Base-by-base conservation (phyloP, 1,284 basidiomycete species). In the Bjerkandera adusta region DNA sequence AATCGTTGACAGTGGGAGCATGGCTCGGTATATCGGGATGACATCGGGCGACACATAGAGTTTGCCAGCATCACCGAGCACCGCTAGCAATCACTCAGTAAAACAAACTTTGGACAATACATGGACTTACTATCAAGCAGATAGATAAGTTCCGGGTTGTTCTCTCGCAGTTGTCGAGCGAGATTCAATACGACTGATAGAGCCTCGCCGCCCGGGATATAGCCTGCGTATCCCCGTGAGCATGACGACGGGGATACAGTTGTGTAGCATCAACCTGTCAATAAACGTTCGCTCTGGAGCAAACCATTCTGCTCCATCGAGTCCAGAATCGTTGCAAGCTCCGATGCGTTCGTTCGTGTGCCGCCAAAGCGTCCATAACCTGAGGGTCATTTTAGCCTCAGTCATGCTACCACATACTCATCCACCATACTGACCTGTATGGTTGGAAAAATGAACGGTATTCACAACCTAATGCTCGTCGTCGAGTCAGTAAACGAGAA, bases 391-490 rank as follows among this genome's bases (percentile, higher is more conserved):
- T 15, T 35, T 10, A 48, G 33, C 36, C 18, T 33, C 22, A 27
- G 20, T 27, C 25, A 16, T 29, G 15, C n/a, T n/a, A n/a, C n/a
- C n/a, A n/a, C n/a, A n/a, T n/a, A n/a, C n/a, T n/a, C n/a, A n/a
- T n/a, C n/a, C n/a, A n/a, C n/a, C n/a, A 5, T 7, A 7, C 62
- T 45, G 48, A 86, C 94, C 94, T 4, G 93, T 83, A 65, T 99
- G 96, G 59, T 99, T 99, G 12, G 89, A 91, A 60, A 81, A 97
- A 58, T 98, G 92, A 37, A 98, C 96, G 0, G 95, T 97, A 66
- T 98, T 97, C 33, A 97, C 80, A 20, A 90, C 86, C 79, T 99
- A 77, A 11, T 76, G 68, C n/a, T 50, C 34, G 10, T 20, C 6
- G 72, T 16, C 5, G 25, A 43, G 24, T 16, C 6, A 38, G 7